Evolutionary conservation across 2,329 filamentous ascomycete genomes (phyloP).

Genomic region (Arthroderma sp.): DNA sequence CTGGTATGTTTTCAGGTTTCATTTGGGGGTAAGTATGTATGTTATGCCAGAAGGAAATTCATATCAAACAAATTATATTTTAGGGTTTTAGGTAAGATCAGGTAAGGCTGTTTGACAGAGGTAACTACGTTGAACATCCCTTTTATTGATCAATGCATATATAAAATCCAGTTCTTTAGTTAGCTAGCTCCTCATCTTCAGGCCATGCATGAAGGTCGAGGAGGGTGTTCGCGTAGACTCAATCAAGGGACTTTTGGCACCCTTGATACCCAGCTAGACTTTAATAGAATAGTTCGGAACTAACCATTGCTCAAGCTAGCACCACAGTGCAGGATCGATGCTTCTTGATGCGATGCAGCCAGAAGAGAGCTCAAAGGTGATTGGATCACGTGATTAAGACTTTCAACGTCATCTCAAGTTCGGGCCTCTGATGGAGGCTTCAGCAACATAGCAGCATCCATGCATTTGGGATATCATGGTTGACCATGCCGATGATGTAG

Average conservation of each 20-base stretch:
- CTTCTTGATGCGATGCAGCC: neutral
- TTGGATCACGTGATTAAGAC: neutral
- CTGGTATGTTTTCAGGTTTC: conserved; percentile 15
- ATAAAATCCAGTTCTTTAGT: too few relatives aligned
- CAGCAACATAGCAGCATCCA: too few relatives aligned
- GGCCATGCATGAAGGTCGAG: too few relatives aligned
- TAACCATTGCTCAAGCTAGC: neutral
- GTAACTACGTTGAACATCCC: conserved; percentile 7
- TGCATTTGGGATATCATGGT: conserved; percentile 19
- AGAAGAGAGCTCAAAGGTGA: neutral
- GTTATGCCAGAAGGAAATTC: conserved; percentile 15
- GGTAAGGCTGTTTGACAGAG: conserved; percentile 25
- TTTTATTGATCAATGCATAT: conserved; percentile 10
- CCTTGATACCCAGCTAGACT: too few relatives aligned
- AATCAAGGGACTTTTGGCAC: too few relatives aligned
- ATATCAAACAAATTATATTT: neutral
- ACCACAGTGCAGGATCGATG: neutral
- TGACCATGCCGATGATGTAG: conserved; percentile 46
- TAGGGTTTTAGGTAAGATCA: conserved; percentile 28
- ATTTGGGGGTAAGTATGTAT: conserved; percentile 33
- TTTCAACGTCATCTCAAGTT: neutral
- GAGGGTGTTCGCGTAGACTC: too few relatives aligned
- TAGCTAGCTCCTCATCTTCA: too few relatives aligned
- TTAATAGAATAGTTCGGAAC: too few relatives aligned
- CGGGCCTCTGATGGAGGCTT: neutral